Percentiles rank a stretch among this genome's conserved stretches.
These are phyloP conservation scores for Saccharomyces hybrid DNA, from an alignment of 1,139 yeast genomes.

Conservation along the genomic window DNA sequence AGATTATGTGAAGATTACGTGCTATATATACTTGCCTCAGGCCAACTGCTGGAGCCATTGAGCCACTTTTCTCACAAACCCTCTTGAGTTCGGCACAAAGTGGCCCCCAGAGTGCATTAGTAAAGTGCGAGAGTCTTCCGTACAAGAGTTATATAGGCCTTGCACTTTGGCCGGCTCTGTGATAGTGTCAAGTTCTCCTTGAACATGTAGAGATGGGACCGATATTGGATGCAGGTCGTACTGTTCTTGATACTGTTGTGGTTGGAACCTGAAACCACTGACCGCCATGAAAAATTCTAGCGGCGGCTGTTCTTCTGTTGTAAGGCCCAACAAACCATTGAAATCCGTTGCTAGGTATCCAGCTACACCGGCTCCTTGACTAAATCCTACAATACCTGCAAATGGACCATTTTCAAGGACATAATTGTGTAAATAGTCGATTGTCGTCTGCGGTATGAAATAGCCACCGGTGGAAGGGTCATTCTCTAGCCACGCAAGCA, in stretches of 20 bases:
- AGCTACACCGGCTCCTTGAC: conserved; percentile 88
- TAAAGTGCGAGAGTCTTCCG: conserved; percentile 39
- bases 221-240: conserved; percentile 40
- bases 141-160: conserved; percentile 49
- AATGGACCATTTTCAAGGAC: conserved; percentile 61
- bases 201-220: conserved; percentile 63
- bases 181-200: conserved; percentile 85
- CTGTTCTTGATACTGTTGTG: conserved; percentile 43
- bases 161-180: conserved; percentile 68
- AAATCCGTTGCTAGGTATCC: conserved; percentile 46
- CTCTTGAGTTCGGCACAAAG: conserved; percentile 69
- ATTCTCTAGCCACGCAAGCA: conserved; percentile 30
- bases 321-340: conserved; percentile 28
- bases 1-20: background rate
- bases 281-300: conserved; percentile 67
- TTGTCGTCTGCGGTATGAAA: conserved; percentile 20
- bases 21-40: background rate
- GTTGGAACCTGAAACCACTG: conserved; percentile 66
- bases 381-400: conserved; percentile 80
- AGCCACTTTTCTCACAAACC: conserved; percentile 49
- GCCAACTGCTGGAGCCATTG: conserved; percentile 43
- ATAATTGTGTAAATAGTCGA: conserved; percentile 22
- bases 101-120: conserved; percentile 81
- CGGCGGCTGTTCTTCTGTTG: conserved; percentile 35
- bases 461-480: conserved; percentile 21